These are phyloP conservation scores for Cercospora nicotianae DNA, from an alignment of 2,329 filamentous ascomycete species.

Conservation along the genomic window DNA sequence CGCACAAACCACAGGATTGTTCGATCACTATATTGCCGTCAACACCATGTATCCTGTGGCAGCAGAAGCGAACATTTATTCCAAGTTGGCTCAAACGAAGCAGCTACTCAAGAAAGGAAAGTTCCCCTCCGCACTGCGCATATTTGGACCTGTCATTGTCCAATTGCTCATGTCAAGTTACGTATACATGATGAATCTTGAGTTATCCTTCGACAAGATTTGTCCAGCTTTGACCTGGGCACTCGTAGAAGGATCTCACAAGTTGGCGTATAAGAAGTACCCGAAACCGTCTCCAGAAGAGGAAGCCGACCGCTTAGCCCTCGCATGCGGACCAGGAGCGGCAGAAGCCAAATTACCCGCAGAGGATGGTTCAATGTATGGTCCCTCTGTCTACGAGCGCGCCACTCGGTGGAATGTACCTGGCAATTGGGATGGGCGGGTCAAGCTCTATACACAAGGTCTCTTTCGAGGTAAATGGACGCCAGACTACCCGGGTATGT, in stretches of 20 bases:
- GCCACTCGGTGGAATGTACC: conserved; percentile 33
- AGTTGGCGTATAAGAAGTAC: conserved; percentile 21
- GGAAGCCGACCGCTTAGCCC: conserved; percentile 45
- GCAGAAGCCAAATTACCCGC: conserved; percentile 45
- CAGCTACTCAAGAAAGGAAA: conserved; percentile 13
- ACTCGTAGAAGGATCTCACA: conserved; percentile 47
- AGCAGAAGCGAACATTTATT: conserved; percentile 18
- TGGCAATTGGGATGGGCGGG: conserved; percentile 53
- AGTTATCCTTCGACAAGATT: conserved; percentile 20
- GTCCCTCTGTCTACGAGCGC: conserved; percentile 44
- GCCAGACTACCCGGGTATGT: conserved; percentile 21
- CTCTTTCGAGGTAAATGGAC: conserved; percentile 49
- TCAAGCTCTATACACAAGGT: conserved; percentile 56
- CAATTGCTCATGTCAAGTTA: conserved; percentile 56
- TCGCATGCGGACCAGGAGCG: conserved; percentile 52
- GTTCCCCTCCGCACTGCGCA: conserved; percentile 4
- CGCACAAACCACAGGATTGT: conserved; percentile 57
- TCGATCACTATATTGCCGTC: conserved; percentile 57
- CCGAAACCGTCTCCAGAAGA: conserved; percentile 9
- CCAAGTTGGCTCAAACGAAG: conserved; percentile 10
- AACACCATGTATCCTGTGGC: conserved; percentile 49
- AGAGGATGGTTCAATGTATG: conserved; percentile 40
- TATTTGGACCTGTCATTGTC: conserved; percentile 42
- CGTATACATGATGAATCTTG: conserved; percentile 28
- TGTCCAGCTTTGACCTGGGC: conserved; percentile 41